A percentile compares a stretch with the other conserved stretches of the same genome.
These are phyloP conservation scores for Cydonia oblonga DNA, from an alignment of 331 rosid genomes.

Conservation along the genomic window DNA sequence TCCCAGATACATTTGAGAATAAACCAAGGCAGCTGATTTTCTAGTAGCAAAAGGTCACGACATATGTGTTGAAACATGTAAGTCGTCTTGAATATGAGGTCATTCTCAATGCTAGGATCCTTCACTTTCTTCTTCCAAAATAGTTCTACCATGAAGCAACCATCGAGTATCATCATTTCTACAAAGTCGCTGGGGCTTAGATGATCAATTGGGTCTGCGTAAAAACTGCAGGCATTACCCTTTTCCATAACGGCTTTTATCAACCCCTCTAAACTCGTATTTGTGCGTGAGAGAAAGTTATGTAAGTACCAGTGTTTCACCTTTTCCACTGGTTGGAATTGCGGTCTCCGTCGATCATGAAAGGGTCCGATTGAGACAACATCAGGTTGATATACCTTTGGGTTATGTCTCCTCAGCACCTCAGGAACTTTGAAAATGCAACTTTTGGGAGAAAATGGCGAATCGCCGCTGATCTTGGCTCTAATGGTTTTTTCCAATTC, in stretches of 20 bases:
- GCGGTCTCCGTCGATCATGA: neutral
- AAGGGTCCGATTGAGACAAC: neutral
- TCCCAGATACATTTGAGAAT: neutral
- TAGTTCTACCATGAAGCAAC: neutral
- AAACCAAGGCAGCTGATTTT: constrained; percentile 1
- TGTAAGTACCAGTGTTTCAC: neutral
- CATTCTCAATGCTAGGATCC: neutral
- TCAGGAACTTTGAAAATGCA: neutral
- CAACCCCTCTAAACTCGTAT: neutral
- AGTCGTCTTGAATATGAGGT: neutral
- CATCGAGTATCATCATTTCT: neutral
- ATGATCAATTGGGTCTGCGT: neutral
- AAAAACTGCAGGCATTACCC: neutral
- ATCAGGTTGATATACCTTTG: neutral
- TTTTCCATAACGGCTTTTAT: neutral
- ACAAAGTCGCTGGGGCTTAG: neutral
- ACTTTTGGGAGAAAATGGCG: neutral
- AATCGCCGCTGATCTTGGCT: neutral
- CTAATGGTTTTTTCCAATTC: neutral
- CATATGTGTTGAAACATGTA: neutral
- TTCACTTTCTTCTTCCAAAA: neutral
- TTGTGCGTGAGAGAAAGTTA: neutral
- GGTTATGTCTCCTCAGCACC: neutral
- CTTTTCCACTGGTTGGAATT: neutral
- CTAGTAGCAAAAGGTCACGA: neutral